Percentiles rank a stretch among this genome's conserved stretches.
Evolutionary conservation across 2,329 filamentous ascomycete species (phyloP).

Genomic region (Diaporthe aspalathi): DNA sequence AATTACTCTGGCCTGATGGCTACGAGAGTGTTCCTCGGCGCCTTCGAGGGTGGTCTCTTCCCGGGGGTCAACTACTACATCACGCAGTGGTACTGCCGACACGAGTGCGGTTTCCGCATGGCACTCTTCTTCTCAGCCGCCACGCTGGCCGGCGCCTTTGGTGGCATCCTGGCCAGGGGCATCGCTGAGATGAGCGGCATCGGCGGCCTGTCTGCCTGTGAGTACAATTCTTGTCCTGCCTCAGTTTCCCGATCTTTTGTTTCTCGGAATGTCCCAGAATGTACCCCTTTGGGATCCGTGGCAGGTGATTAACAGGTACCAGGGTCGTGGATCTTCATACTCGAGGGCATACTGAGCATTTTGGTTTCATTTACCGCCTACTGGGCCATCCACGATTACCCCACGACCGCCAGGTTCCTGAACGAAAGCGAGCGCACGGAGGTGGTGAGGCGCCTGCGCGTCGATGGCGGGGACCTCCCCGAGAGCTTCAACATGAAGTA

Average conservation of each 20-base stretch:
- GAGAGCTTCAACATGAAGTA: constrained; percentile 69
- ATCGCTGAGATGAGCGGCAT: constrained; percentile 68
- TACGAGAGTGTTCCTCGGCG: constrained; percentile 66
- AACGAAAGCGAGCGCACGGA: constrained; percentile 55
- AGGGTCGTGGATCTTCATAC: constrained; percentile 79
- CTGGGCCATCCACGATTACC: constrained; percentile 67
- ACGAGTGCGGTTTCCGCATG: constrained; percentile 71
- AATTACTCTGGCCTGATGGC: constrained; percentile 62
- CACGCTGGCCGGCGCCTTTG: constrained; percentile 71
- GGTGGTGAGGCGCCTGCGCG: constrained; percentile 56
- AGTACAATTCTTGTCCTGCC: too few relatives aligned
- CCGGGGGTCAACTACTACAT: constrained; percentile 68
- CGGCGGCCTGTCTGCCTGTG: constrained; percentile 67
- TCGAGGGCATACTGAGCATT: constrained; percentile 67
- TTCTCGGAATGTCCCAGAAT: too few relatives aligned
- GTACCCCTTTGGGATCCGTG: too few relatives aligned
- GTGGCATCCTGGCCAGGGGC: constrained; percentile 69
- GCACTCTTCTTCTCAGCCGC: constrained; percentile 69
- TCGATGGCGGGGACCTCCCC: constrained; percentile 59
- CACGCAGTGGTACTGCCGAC: constrained; percentile 68
- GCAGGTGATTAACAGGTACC: too few relatives aligned
- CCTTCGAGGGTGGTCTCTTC: constrained; percentile 71
- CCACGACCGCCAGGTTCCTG: constrained; percentile 63
- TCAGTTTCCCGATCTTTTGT: too few relatives aligned
- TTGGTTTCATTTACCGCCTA: constrained; percentile 53